Base-by-base conservation (phyloP, 1,284 basidiomycete genomes). In the Nidula niveotomentosa region DNA sequence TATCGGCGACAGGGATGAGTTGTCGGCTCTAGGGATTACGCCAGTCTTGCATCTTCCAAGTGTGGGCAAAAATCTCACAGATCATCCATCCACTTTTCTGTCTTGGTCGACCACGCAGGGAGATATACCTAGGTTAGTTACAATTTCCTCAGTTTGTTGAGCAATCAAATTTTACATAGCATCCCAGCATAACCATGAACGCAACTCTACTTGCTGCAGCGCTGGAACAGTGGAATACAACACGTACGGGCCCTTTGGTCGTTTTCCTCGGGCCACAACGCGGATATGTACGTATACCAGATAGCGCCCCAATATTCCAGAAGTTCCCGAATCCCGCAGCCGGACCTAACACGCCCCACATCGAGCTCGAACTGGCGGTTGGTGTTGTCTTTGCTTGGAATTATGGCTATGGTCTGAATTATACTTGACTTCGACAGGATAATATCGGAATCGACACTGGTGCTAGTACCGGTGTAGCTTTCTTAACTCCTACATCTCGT, bases 51-150 rank as follows among this genome's bases (percentile, higher is more conserved):
- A 66, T 44, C 54, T 65, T 15, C 62, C 60, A 15, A 48, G 46
- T 36, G 65, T 68, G 10, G 67, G 67, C 3, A 60, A 60, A 46
- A 67, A 59, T 49, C 55, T 61, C n/a, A 54, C 55, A 2, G 61
- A 61, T 34, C 61, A 62, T 15, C 51, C 53, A 5, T 43, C 23
- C 3, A 34, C 56, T 7, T 8, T 33, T 6, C 49, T 48, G n/a
- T 47, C 48, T 7, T 64, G 59, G 61, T 50, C 52, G 13, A 57
- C 55, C 35, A 62, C 58, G 9, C 45, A 48, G 23, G 17, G 9
- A 47, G 18, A 13, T 45, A 23, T 10, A 23, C n/a, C 10, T 10
- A 15, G 10, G 13, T n/a, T 47, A 10, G n/a, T 47, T 7, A 47
- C 10, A n/a, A 15, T 18, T 10, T 15, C 10, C 18, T 18, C n/a